A percentile compares a stretch with the other conserved stretches of the same genome.
Conservation (phyloP, 345 rosid species). For the Arabis hirsuta region DNA sequence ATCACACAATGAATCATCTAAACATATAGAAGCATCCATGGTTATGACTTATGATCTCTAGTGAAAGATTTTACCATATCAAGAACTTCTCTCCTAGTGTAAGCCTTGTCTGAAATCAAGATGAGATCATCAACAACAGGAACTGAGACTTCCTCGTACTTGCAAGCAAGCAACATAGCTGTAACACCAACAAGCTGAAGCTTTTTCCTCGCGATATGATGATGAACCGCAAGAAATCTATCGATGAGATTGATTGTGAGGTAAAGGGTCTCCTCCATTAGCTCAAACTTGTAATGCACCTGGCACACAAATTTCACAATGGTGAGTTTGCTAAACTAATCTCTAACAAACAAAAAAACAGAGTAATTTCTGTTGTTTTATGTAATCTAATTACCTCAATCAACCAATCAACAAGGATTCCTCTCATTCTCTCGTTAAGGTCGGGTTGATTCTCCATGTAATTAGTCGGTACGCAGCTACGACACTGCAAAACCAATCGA, state of each 20-base stretch:
- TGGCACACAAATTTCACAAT: constrained; percentile 35
- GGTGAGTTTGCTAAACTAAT: not conserved
- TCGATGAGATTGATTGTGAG: constrained; percentile 93
- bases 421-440: constrained; percentile 92
- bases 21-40: not conserved
- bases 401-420: constrained; percentile 89
- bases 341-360: not conserved
- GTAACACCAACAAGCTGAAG: constrained; percentile 96
- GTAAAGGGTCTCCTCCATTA: constrained; percentile 93
- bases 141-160: constrained; percentile 95
- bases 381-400: constrained; percentile 61
- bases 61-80: constrained; percentile 65
- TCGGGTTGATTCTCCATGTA: constrained; percentile 82
- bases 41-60: constrained; percentile 7
- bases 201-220: constrained; percentile 75
- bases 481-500: constrained; percentile 51
- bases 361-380: not conserved
- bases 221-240: constrained; percentile 67
- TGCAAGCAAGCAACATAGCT: constrained; percentile 97
- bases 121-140: constrained; percentile 96
- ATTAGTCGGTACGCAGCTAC: constrained; percentile 56
- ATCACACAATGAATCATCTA: constrained; percentile 2
- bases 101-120: constrained; percentile 88
- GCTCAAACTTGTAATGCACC: constrained; percentile 99
- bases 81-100: constrained; percentile 80